Base-by-base conservation (phyloP, 192 early-diverging fungal species). In the Linnemannia hyalina region DNA sequence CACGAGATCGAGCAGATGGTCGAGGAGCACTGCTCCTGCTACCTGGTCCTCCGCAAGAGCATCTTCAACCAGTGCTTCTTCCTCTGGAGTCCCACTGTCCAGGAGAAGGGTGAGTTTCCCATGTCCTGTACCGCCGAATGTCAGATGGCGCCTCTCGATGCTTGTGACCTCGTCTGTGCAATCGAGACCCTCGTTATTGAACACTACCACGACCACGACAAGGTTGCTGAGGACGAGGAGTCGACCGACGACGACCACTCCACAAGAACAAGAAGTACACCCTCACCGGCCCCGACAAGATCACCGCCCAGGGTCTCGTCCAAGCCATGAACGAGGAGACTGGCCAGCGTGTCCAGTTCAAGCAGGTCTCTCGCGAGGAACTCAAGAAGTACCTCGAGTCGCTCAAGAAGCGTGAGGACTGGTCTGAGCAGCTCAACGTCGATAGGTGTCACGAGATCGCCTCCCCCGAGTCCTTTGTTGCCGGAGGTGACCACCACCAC, bases 181-280 rank as follows among this genome's bases (percentile, higher is more conserved):
- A 74, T 83, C 44, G 57, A 73, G 6, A 68, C 32, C 0, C 20
- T 83, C n/a, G 36, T 83, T 4, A 47, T 77, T 29, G 60, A 74
- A 4, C 26, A 78, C 16, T 83, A 72, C 15, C 76, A 36, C 6
- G 49, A 42, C 15, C 40, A 18, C 40, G 32, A 54, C n/a, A 44
- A 70, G 9, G 29, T 9, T 41, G 41, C 65, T 6, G n/a, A 7
- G 18, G 13, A 9, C 15, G 46, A 73, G 40, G 16, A 38, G 5
- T 49, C 32, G 8, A 22, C 68, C 0, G 75, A 22, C 18, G 49
- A 52, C 18, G 49, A 52, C 49, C 3, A 52, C 18, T 52, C 18
- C 16, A 78, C 40, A 76, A 46, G 55, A 83, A 83, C 72, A 83
- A 83, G 46, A 57, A 41, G 76, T 83, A 83, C 57, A 83, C 71